Evolutionary conservation across 352 stramenopile species (phyloP).

Genomic region (Pythium brassicae): DNA sequence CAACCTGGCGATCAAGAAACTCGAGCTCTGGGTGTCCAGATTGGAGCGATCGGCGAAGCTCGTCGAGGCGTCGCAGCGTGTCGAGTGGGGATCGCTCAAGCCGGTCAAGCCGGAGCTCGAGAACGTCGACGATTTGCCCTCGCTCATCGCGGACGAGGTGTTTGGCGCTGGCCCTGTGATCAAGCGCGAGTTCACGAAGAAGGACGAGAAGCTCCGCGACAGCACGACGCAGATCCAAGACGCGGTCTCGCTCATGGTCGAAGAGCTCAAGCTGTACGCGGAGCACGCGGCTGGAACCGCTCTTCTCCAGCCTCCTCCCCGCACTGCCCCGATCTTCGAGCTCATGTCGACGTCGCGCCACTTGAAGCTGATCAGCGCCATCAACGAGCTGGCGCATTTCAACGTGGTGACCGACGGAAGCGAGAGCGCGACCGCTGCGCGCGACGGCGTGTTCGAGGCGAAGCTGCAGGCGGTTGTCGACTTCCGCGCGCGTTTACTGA

Average conservation of each 20-base stretch:
- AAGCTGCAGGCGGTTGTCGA: slow-evolving; percentile 70
- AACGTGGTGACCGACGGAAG: slow-evolving; percentile 29
- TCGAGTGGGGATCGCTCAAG: slow-evolving; percentile 53
- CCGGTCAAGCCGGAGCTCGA: slow-evolving; percentile 28
- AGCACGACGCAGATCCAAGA: slow-evolving; percentile 51
- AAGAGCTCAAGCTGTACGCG: slow-evolving; percentile 70
- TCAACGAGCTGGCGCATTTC: slow-evolving; percentile 69
- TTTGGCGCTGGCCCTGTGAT: slow-evolving; percentile 61
- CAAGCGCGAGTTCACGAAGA: slow-evolving; percentile 71
- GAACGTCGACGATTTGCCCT: slow-evolving; percentile 12
- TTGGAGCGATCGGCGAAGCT: slow-evolving; percentile 74
- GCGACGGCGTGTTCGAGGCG: slow-evolving; percentile 41
- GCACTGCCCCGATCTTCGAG: slow-evolving; percentile 51
- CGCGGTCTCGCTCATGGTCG: slow-evolving; percentile 53
- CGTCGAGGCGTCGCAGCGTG: slow-evolving; percentile 67
- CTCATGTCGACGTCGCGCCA: slow-evolving; percentile 68
- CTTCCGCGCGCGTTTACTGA: slow-evolving; percentile 64
- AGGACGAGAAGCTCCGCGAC: slow-evolving; percentile 63
- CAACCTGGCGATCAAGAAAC: slow-evolving; percentile 72
- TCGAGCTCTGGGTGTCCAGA: slow-evolving; percentile 68
- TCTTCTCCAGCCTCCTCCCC: slow-evolving; percentile 47
- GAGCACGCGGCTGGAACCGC: slow-evolving; percentile 37
- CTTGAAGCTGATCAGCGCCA: slow-evolving; percentile 65
- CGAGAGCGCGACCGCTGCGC: slow-evolving; percentile 8
- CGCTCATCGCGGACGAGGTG: slow-evolving; percentile 43